Base-by-base conservation (phyloP, 345 rosid genomes). In the Hevea brasiliensis region DNA sequence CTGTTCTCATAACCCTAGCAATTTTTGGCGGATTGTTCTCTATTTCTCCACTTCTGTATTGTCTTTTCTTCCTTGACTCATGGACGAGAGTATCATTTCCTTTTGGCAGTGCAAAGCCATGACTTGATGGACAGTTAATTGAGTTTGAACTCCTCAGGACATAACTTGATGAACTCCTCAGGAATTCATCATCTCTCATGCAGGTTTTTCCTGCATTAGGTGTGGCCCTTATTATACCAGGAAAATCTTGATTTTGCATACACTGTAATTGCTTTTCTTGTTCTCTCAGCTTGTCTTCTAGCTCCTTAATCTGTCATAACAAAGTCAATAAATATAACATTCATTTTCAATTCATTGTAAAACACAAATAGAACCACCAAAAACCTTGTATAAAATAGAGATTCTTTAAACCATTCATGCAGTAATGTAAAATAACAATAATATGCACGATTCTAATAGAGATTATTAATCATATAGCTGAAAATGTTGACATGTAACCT, bases 21-120 rank as follows among this genome's bases (percentile, higher is more conserved):
- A 84, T 63, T 76, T 79, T 90, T 1, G 94, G 96, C 27, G 98
- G 98, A 61, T 80, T 73, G 86, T 91, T 94, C 83, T 94, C 97
- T 53, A 89, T 74, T 73, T 94, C 98, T 20, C 89, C 88, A 78
- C 88, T 80, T 81, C 97, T 88, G 10, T 92, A 90, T 42, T 74
- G 81, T 35, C 92, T 84, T 77, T 91, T 93, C 89, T 83, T 91
- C 58, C 86, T 84, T 23, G 72, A 50, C 58, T 84, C 89, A 50
- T 72, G 75, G 44, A 32, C 3, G 37, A 75, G 78, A 20, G 64
- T 61, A 65, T 66, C 84, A 21, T 68, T 81, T 26, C 84, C 86
- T 81, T 77, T 75, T 35, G 82, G 76, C 67, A 83, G 50, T 62
- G 72, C 29, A 12, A 85, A 74, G 29, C 90, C 90, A 0, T 71